Evolutionary conservation across 2,329 filamentous ascomycete genomes (phyloP).

Genomic region (Aspergillus sp.): DNA sequence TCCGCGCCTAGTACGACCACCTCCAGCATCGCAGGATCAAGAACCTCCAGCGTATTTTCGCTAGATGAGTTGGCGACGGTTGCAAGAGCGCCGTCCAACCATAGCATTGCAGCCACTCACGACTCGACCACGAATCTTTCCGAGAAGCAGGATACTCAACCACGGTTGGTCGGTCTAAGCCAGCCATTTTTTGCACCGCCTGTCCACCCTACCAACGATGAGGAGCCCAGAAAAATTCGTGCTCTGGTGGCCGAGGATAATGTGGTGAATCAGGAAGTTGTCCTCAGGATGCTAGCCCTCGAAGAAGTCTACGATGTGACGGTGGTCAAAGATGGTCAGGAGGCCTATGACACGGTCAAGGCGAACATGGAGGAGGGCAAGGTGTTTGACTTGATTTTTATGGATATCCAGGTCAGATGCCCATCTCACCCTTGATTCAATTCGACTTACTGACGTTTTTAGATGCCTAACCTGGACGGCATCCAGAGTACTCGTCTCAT

Average conservation of each 20-base stretch:
- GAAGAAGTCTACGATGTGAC: slow-evolving; percentile 71
- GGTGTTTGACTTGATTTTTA: slow-evolving; percentile 87
- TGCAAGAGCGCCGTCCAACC: slow-evolving; percentile 28
- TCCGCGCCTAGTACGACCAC: slow-evolving; percentile 53
- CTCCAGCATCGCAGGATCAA: slow-evolving; percentile 35
- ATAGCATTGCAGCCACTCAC: slow-evolving; percentile 22
- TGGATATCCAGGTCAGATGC: slow-evolving; percentile 70
- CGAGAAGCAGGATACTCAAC: slow-evolving; percentile 65
- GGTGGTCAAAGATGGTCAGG: slow-evolving; percentile 82
- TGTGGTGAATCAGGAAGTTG: slow-evolving; percentile 65
- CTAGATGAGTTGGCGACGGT: slow-evolving; percentile 32
- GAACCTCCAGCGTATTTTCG: slow-evolving; percentile 35
- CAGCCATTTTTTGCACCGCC: slow-evolving; percentile 72
- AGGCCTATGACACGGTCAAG: slow-evolving; percentile 85
- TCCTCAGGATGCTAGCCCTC: slow-evolving; percentile 63
- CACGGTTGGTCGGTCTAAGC: slow-evolving; percentile 79
- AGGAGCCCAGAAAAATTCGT: slow-evolving; percentile 65
- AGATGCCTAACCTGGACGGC: slow-evolving; percentile 91
- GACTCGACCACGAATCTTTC: slow-evolving; percentile 46
- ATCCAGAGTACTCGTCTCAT: slow-evolving; percentile 85
- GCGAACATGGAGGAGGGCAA: slow-evolving; percentile 74
- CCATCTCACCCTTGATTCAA: too few relatives aligned
- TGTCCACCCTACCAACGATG: slow-evolving; percentile 57
- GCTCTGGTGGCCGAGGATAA: slow-evolving; percentile 87
- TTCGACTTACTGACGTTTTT: slow-evolving; percentile 1